Conservation (phyloP, 2,329 filamentous ascomycete species). For the Penicillium sclerotigenum region DNA sequence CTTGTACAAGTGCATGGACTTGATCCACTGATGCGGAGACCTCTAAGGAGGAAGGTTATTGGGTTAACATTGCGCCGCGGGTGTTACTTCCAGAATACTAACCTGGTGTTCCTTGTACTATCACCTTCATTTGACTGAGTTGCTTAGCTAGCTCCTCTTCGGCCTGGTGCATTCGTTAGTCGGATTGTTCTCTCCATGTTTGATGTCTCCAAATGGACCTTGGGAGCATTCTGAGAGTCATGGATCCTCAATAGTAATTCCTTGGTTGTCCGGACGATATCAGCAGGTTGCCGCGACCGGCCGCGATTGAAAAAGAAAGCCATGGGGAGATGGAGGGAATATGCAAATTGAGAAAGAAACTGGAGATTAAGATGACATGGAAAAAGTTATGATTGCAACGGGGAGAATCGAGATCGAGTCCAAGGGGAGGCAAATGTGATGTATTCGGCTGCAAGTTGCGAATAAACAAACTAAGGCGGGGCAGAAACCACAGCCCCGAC, state of each 20-base stretch:
- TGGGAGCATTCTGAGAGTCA: constrained; percentile 54
- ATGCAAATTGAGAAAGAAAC: constrained; percentile 12
- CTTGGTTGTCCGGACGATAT: constrained; percentile 62
- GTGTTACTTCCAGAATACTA: constrained; percentile 2
- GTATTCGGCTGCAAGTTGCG: constrained; percentile 11
- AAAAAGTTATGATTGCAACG: background rate
- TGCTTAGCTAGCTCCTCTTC: constrained; percentile 83
- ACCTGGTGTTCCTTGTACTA: constrained; percentile 92
- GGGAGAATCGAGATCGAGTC: background rate
- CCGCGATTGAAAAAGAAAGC: constrained; percentile 67
- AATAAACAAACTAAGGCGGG: constrained; percentile 29
- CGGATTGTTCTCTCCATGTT: constrained; percentile 55
- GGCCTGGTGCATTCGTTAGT: constrained; percentile 62
- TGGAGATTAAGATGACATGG: constrained; percentile 8
- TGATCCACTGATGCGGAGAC: constrained; percentile 81
- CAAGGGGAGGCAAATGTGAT: constrained; percentile 10
- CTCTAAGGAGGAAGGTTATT: constrained; percentile 55
- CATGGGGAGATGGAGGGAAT: constrained; percentile 47
- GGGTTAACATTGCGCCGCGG: background rate
- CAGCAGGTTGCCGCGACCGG: constrained; percentile 59
- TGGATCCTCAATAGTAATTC: constrained; percentile 62
- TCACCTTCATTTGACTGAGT: constrained; percentile 84
- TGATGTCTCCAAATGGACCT: constrained; percentile 46
- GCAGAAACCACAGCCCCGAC: no score
- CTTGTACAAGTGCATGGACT: constrained; percentile 78